A percentile compares a stretch with the other conserved stretches of the same genome.
These are phyloP conservation scores for Zarea fungicola DNA, from an alignment of 2,329 filamentous ascomycete genomes.

Conservation along the genomic window DNA sequence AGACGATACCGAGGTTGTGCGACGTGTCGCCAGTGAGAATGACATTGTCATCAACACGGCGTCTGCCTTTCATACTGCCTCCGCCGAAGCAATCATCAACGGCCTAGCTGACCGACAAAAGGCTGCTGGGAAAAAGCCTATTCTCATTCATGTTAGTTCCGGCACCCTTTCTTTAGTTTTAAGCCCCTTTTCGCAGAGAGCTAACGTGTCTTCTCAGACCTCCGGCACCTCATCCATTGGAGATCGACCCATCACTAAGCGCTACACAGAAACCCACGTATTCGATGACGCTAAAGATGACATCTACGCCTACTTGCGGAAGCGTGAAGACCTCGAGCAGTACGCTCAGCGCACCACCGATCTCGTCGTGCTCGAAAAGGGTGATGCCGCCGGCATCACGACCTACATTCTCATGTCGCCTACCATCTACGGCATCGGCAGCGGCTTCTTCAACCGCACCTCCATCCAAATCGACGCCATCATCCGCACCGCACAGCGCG, in stretches of 20 bases:
- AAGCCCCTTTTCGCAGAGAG: no score
- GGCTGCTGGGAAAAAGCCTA: slow-evolving; percentile 27
- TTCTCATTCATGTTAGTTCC: slow-evolving; percentile 34
- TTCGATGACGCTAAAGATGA: slow-evolving; percentile 39
- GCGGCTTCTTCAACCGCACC: slow-evolving; percentile 34
- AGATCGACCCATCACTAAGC: slow-evolving; percentile 33
- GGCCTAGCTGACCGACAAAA: slow-evolving; percentile 36
- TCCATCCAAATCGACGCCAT: slow-evolving; percentile 35
- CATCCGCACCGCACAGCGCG: slow-evolving; percentile 25
- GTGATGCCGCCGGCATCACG: slow-evolving; percentile 30
- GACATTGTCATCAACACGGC: slow-evolving; percentile 40
- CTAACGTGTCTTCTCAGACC: slow-evolving; percentile 26
- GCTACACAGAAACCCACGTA: slow-evolving; percentile 23
- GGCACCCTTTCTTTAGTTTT: no score
- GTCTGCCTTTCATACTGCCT: slow-evolving; percentile 30
- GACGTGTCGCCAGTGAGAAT: slow-evolving; percentile 19
- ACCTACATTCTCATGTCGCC: slow-evolving; percentile 42
- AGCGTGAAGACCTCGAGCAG: slow-evolving; percentile 28
- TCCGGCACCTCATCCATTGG: slow-evolving; percentile 40
- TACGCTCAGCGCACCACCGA: slow-evolving; percentile 42
- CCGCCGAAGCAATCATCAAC: slow-evolving; percentile 35
- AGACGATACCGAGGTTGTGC: slow-evolving; percentile 20
- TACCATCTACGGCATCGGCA: slow-evolving; percentile 41
- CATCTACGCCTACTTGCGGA: slow-evolving; percentile 36
- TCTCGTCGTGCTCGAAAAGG: slow-evolving; percentile 35